Evolutionary conservation across 2,329 filamentous ascomycete species (phyloP), one percentile per base, ranked within the genome.

Genomic region (Paraphaeosphaeria sporulosa): DNA sequence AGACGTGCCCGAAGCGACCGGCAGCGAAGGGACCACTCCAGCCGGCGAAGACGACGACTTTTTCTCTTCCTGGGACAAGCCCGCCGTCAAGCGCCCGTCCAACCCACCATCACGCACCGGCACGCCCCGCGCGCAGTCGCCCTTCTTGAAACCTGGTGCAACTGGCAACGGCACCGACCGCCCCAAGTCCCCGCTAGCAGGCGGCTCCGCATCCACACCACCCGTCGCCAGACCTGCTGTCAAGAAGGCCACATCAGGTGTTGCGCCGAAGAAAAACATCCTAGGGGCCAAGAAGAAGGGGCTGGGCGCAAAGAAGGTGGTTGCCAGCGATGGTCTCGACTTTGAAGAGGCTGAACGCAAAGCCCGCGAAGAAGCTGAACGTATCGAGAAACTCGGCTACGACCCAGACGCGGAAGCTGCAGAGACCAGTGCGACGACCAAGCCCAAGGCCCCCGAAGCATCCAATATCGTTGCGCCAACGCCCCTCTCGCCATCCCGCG

Each of bases 21-120:
- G 75, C 47, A 82, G 81, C 55, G 89, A 92, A 61, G 89, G 87
- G 66, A 84, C 85, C 66, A 96, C 93, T 12, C 92, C 94, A n/a
- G 86, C 90, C 48, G 90, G 89, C 67, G 93, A 97, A 68, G 89
- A 90, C 21, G 94, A 97, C 73, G 95, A 98, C 77, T 99, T 99
- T 84, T 99, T 99, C 81, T 97, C 94, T 10, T 97, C 93, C 0
- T 99, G 94, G 95, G 95, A 98, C 75, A 97, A 98, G 82, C 95
- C 95, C 23, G 87, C 93, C 4, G 96, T 99, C 81, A 99, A 98
- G 85, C 89, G 93, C 70, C 94, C 94, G 38, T 97, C 93, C 65
- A 96, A 96, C 67, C 94, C 95, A 17, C 87, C 95, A 46, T 97
- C 94, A 40, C 90, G 95, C 73, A 95, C 92, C 46, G 89, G 88